Conservation (phyloP, 257 asterid species). For the Solanum appendiculatum region DNA sequence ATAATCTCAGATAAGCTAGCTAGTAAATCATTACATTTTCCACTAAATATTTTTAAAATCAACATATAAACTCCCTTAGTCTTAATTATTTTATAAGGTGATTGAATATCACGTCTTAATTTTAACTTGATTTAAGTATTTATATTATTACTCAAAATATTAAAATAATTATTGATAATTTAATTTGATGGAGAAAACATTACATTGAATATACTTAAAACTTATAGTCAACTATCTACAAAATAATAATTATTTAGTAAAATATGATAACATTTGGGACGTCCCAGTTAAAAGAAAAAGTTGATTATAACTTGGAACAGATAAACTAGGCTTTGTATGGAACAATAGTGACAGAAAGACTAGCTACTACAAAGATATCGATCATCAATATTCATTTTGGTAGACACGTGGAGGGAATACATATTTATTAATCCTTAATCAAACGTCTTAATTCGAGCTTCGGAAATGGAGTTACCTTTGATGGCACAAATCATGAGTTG, state of each 20-base stretch:
- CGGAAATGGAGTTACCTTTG: neutral
- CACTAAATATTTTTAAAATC: neutral
- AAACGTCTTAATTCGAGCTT: neutral
- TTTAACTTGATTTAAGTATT: too few relatives aligned
- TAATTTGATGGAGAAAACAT: neutral
- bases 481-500: neutral
- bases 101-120: neutral
- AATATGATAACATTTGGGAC: neutral
- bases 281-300: neutral
- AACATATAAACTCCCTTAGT: neutral
- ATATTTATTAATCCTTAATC: neutral
- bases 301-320: neutral
- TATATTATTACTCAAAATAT: too few relatives aligned
- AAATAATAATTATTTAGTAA: neutral
- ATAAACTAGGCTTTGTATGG: neutral
- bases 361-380: neutral
- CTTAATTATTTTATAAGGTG: neutral
- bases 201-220: neutral
- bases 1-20: neutral
- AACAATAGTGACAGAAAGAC: neutral
- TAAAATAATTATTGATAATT: neutral
- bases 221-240: neutral
- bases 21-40: neutral
- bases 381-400: neutral
- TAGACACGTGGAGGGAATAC: neutral